Evolutionary conservation across 2,329 filamentous ascomycete genomes (phyloP), one percentile per base, ranked within the genome.

Genomic region (Paraconiothyrium sp.): DNA sequence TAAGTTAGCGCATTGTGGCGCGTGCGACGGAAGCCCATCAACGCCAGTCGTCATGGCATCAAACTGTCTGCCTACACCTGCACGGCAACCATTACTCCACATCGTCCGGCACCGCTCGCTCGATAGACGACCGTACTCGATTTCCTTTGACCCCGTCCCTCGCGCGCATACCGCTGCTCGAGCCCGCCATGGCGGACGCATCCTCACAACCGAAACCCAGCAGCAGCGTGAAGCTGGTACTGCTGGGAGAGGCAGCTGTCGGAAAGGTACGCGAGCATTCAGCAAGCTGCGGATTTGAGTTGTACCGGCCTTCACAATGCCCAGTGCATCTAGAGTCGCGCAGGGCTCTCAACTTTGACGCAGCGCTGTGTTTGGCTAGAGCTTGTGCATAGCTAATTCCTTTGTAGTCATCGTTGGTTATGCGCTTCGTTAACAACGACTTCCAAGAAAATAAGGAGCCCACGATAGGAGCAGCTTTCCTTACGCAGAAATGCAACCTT

Each of bases 371-470:
- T 46, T 46, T 24, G 6, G 4, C 51, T 27, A 24, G 8, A 32
- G 24, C 43, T 20, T 20, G 24, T 46, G 49, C 50, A 22, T 58
- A 37, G 58, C 63, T 67, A 34, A 65, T 27, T 10, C 1, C 3
- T 30, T 22, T 7, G 30, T 35, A 97, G 95, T 98, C 95, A 54
- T 99, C 95, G 49, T 89, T 99, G 61, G 95, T 99, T 66, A 87
- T 99, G 78, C 93, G 95, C 76, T 99, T 99, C 82, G 95, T 99
- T 78, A 98, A 98, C 86, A 95, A 99, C 83, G 94, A 98, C 82
- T 99, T 99, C 76, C 95, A 99, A 84, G 95, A 98, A 83, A 98
- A 98, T 83, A 98, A 98, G 85, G 95, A 99, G 81, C 95, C 95
- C 65, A 99, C 95, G 68, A 99, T 99, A 82, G 95, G 95, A 86